phyloP scores from a whole-genome alignment of 345 rosid species.

The Clausena lansium region DNA sequence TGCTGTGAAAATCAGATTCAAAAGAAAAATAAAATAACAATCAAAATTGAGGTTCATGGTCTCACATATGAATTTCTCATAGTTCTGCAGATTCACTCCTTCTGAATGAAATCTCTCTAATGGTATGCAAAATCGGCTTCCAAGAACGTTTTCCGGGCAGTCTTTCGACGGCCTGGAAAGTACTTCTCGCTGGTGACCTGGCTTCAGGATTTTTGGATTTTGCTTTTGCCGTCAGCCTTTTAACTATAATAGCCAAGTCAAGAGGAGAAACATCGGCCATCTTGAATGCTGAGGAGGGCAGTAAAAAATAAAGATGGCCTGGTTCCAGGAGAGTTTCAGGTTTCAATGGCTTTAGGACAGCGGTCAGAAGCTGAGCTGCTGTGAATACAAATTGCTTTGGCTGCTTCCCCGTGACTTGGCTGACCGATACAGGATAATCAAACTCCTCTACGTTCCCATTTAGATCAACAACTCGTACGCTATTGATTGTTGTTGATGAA shows the following conservation, averaged over 20 bases:
- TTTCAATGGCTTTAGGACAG: constrained; percentile 25
- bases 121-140: constrained; percentile 50
- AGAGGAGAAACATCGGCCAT: constrained; percentile 33
- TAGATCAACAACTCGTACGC: constrained; percentile 42
- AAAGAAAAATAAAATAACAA: no score
- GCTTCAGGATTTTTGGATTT: constrained; percentile 6
- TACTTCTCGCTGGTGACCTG: neutral
- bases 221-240: constrained; percentile 41
- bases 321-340: constrained; percentile 29
- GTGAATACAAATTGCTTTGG: constrained; percentile 38
- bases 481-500: neutral
- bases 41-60: neutral
- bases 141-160: constrained; percentile 13
- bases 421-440: constrained; percentile 33
- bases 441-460: constrained; percentile 41
- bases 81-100: constrained; percentile 36
- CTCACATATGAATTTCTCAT: neutral
- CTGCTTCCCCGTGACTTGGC: constrained; percentile 30
- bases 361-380: constrained; percentile 37
- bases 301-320: constrained; percentile 44
- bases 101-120: constrained; percentile 42
- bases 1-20: no score
- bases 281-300: constrained; percentile 40
- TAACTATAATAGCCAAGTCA: constrained; percentile 31
- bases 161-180: neutral